Conservation (phyloP, 1,284 basidiomycete genomes). For the Pyrrhoderma noxium region DNA sequence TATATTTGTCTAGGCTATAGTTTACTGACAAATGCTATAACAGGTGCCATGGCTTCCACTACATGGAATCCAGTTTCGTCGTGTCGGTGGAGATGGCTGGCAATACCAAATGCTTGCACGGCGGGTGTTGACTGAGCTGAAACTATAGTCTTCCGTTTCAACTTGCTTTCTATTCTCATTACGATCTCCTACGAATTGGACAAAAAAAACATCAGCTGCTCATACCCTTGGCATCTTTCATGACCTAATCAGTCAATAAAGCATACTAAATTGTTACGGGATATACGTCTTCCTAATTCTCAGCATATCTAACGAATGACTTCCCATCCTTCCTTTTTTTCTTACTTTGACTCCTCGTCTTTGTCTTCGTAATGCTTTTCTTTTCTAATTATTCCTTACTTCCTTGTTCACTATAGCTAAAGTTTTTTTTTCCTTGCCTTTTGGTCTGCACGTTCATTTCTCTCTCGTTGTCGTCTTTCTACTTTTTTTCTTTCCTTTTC, state of each 20-base stretch:
- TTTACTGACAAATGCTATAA: no score
- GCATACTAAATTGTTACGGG: no score
- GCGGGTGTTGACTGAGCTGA: conserved; percentile 87
- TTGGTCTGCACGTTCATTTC: background rate
- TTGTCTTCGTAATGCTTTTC: background rate
- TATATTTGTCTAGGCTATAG: background rate
- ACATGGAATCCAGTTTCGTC: conserved; percentile 93
- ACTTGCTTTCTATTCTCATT: no score
- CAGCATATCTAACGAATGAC: no score
- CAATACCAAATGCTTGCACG: conserved; percentile 97
- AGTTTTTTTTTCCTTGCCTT: background rate
- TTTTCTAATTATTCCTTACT: background rate
- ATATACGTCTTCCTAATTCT: no score
- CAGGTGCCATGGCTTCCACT: conserved; percentile 91
- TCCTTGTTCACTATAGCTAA: background rate
- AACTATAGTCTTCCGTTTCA: conserved; percentile 49
- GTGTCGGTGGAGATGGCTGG: conserved; percentile 91
- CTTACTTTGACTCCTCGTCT: background rate
- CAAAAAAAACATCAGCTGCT: background rate
- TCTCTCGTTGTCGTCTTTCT: background rate
- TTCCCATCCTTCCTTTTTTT: background rate
- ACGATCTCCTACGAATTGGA: no score
- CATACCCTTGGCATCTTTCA: background rate
- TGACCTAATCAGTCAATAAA: background rate
- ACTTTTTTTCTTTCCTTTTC: background rate